phyloP scores from a whole-genome alignment of 805 yeast species.

The Metschnikowia kofuensis region DNA sequence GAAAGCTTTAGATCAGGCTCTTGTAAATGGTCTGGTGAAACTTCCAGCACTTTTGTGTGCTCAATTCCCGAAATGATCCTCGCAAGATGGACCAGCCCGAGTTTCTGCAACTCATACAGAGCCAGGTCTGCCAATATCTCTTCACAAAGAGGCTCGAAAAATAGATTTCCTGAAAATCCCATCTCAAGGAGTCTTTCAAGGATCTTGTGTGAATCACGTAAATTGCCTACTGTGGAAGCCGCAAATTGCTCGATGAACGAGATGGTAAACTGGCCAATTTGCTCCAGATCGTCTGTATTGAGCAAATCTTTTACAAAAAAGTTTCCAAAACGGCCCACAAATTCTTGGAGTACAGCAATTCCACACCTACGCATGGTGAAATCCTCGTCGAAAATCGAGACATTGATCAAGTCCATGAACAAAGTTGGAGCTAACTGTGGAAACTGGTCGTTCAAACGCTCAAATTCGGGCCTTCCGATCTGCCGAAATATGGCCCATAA shows the following conservation, averaged over 20 bases:
- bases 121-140: slow-evolving; percentile 35
- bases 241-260: slow-evolving; percentile 59
- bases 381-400: slow-evolving; percentile 70
- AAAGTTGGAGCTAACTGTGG: slow-evolving; percentile 19
- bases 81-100: slow-evolving; percentile 40
- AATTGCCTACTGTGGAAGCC: slow-evolving; percentile 29
- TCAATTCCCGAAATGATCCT: background rate
- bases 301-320: slow-evolving; percentile 25
- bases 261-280: slow-evolving; percentile 38
- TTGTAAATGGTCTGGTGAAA: too few relatives aligned
- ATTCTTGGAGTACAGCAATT: slow-evolving; percentile 83
- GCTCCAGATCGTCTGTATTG: slow-evolving; percentile 8
- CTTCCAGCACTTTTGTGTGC: too few relatives aligned
- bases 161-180: slow-evolving; percentile 26
- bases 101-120: slow-evolving; percentile 35
- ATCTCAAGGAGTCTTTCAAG: slow-evolving; percentile 18
- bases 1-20: too few relatives aligned
- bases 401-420: slow-evolving; percentile 42
- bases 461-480: slow-evolving; percentile 20
- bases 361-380: slow-evolving; percentile 75
- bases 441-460: slow-evolving; percentile 8
- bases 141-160: slow-evolving; percentile 29
- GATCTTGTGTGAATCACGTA: slow-evolving; percentile 16
- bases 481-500: slow-evolving; percentile 72
- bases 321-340: slow-evolving; percentile 70